These are phyloP conservation scores for Quillaja saponaria DNA, from an alignment of 306 rosid species.

Conservation along the genomic window DNA sequence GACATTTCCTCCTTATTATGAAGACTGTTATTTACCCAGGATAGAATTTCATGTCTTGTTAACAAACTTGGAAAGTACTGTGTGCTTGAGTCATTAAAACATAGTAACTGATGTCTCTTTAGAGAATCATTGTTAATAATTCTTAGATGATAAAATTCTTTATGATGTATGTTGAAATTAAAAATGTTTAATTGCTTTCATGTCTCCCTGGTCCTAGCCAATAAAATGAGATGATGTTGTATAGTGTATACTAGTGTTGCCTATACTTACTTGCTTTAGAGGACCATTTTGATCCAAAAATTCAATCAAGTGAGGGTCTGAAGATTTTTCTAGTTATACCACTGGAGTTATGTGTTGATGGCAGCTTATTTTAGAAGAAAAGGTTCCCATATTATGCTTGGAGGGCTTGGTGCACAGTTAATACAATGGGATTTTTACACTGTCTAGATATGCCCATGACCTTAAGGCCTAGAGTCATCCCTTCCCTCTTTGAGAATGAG, in stretches of 20 bases:
- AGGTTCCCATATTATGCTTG: neutral
- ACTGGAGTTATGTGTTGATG: slow-evolving; percentile 3
- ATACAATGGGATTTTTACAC: neutral
- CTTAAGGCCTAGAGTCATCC: neutral
- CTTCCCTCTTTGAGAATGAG: neutral
- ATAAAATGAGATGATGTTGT: slow-evolving; percentile 12
- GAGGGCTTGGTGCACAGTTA: slow-evolving; percentile 7
- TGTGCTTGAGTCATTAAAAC: slow-evolving; percentile 2
- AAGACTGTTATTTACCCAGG: neutral
- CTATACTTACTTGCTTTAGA: neutral
- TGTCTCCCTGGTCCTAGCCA: slow-evolving; percentile 9
- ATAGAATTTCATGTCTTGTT: slow-evolving; percentile 6
- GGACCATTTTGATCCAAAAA: neutral
- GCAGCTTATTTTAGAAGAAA: slow-evolving; percentile 4
- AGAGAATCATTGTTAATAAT: neutral
- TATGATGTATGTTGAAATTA: slow-evolving; percentile 17
- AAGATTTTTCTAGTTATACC: neutral
- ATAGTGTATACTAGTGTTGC: neutral
- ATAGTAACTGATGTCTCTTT: neutral
- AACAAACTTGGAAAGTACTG: slow-evolving; percentile 5
- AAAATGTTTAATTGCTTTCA: slow-evolving; percentile 2
- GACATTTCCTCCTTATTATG: slow-evolving; percentile 1
- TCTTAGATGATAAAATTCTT: slow-evolving; percentile 1
- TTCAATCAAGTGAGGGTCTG: slow-evolving; percentile 4
- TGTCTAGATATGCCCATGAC: neutral